Evolutionary conservation across 2,329 filamentous ascomycete genomes (phyloP).

Genomic region (Shiraia sp.): DNA sequence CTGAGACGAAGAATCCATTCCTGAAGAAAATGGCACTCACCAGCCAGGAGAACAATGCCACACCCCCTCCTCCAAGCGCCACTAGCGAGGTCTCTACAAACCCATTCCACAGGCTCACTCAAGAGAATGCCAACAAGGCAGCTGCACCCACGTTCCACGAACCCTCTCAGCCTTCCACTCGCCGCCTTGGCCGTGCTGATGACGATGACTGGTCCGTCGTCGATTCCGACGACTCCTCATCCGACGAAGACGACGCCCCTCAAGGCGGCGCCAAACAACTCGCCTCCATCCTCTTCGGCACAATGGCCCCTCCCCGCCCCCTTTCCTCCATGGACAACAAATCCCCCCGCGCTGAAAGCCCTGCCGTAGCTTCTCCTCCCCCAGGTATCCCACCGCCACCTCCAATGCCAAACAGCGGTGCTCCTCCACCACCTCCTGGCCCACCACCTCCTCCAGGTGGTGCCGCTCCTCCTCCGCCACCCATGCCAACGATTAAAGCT

Average conservation of each 20-base stretch:
- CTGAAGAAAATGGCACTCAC: slow-evolving; percentile 83
- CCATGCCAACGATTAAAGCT: slow-evolving; percentile 49
- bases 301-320: slow-evolving; percentile 91
- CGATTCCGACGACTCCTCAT: slow-evolving; percentile 75
- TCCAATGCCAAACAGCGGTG: slow-evolving; percentile 51
- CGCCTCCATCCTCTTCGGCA: slow-evolving; percentile 92
- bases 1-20: slow-evolving; percentile 92
- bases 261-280: slow-evolving; percentile 87
- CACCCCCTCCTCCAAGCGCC: slow-evolving; percentile 47
- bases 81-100: slow-evolving; percentile 70
- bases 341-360: slow-evolving; percentile 49
- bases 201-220: slow-evolving; percentile 82
- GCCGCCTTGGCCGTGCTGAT: slow-evolving; percentile 60
- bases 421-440: slow-evolving; percentile 52
- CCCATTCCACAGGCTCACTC: slow-evolving; percentile 87
- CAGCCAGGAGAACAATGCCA: slow-evolving; percentile 55
- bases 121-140: slow-evolving; percentile 59
- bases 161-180: slow-evolving; percentile 53
- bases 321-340: slow-evolving; percentile 81
- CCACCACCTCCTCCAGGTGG: slow-evolving; percentile 51
- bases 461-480: slow-evolving; percentile 40
- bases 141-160: slow-evolving; percentile 47
- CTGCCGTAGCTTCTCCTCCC: slow-evolving; percentile 47
- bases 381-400: slow-evolving; percentile 56
- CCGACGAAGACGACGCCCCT: slow-evolving; percentile 71